Evolutionary conservation across 192 early-diverging fungal genomes (phyloP).

Genomic region (Podila verticillata): DNA sequence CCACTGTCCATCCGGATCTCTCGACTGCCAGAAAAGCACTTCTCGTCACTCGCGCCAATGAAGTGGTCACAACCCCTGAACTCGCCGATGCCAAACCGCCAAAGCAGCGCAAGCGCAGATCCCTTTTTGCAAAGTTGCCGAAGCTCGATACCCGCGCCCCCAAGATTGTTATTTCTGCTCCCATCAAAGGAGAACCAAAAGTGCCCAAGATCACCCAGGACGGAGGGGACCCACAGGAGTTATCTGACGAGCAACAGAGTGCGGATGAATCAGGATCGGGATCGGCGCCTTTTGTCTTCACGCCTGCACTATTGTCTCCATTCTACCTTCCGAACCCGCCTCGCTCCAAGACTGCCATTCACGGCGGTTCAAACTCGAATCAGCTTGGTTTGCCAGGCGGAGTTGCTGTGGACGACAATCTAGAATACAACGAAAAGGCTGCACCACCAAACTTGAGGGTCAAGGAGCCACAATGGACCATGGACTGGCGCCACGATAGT

Average conservation of each 20-base stretch:
- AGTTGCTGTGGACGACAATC: neutral
- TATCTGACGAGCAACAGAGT: too few species aligned
- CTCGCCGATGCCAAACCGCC: neutral
- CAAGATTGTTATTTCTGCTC: neutral
- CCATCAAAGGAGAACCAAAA: neutral
- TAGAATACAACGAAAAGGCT: neutral
- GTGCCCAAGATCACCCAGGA: neutral
- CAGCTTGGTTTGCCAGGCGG: constrained; percentile 8
- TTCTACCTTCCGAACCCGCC: constrained; percentile 19
- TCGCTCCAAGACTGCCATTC: neutral
- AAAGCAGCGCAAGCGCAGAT: constrained; percentile 17
- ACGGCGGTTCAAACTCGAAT: neutral
- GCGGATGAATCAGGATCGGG: neutral
- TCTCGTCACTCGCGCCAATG: neutral
- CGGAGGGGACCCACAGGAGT: too few species aligned
- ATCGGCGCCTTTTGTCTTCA: neutral
- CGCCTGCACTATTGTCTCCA: constrained; percentile 8
- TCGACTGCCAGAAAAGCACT: neutral
- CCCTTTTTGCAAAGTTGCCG: constrained; percentile 27
- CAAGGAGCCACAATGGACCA: neutral
- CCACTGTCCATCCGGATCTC: neutral
- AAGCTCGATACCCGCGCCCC: constrained; percentile 20
- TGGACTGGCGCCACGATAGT: constrained; percentile 26
- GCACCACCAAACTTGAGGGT: too few species aligned
- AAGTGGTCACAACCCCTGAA: neutral